These are phyloP conservation scores for Amanita thiersii DNA, from an alignment of 768 basidiomycete genomes.

Conservation along the genomic window DNA sequence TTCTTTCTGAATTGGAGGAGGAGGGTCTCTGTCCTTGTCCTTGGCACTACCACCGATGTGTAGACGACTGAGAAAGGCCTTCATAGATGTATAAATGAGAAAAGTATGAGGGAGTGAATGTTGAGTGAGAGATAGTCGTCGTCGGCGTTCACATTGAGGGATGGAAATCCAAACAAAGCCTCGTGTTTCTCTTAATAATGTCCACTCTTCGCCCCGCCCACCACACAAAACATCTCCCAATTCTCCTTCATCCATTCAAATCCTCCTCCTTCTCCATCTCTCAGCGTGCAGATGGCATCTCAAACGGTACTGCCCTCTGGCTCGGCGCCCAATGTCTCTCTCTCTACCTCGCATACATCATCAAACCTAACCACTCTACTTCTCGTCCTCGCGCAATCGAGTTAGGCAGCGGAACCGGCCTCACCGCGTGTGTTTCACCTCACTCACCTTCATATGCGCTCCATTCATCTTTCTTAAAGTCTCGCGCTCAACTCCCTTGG, in stretches of 20 bases:
- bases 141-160: conserved; percentile 7
- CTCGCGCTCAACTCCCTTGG: conserved; percentile 61
- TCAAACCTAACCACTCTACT: conserved; percentile 13
- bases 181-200: conserved; percentile 13
- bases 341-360: conserved; percentile 37
- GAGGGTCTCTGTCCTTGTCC: conserved; percentile 41
- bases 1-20: conserved; percentile 34
- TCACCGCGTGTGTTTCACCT: conserved; percentile 51
- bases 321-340: conserved; percentile 73
- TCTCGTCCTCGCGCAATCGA: conserved; percentile 49
- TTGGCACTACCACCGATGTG: conserved; percentile 63
- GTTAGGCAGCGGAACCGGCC: conserved; percentile 77
- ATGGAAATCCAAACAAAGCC: conserved; percentile 3
- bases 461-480: conserved; percentile 22
- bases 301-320: conserved; percentile 83
- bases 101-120: conserved; percentile 4
- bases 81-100: conserved; percentile 42
- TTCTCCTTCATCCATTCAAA: conserved; percentile 36
- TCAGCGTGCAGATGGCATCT: conserved; percentile 52
- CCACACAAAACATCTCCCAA: conserved; percentile 51
- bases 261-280: conserved; percentile 33
- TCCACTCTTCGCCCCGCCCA: conserved; percentile 41
- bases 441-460: conserved; percentile 3
- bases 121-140: conserved; percentile 5
- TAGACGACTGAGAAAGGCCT: conserved; percentile 75